Evolutionary conservation across 495 filamentous ascomycete genomes (phyloP), one percentile per base, ranked within the genome.

Genomic region (Penicillium ucsense): DNA sequence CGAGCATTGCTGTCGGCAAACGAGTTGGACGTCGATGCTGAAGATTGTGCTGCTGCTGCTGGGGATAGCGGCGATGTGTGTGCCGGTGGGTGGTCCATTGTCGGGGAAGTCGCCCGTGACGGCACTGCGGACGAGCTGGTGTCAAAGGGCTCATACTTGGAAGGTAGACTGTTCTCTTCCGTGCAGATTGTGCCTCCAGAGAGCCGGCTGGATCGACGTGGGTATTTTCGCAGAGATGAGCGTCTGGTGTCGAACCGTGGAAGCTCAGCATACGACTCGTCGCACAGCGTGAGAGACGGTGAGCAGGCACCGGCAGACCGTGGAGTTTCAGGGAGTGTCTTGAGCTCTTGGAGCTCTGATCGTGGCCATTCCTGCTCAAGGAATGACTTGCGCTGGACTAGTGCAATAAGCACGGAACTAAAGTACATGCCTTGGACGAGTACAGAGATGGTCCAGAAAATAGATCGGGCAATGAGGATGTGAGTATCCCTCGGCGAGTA

Each of bases 171-270:
- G 36, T 55, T 51, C 20, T 20, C 20, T 8, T 56, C 55, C n/a
- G 58, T 55, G 38, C 58, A 59, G 3, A 72, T 40, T 20, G 66
- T 71, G 35, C 52, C 54, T 2, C 62, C 66, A 2, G 68, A 72
- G 45, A 63, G 65, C 1, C 68, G 65, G 36, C 59, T 61, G 4
- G 65, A 67, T 3, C 54, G 53, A 12, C 56, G 62, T 4, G 68
- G 64, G 27, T 52, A 59, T 38, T 62, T 56, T 38, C 62, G 57
- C 6, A 61, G 53, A 4, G 55, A 58, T 4, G 50, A 46, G 35
- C 55, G 37, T 37, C 56, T 50, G 2, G 57, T 55, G 10, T 61
- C 55, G 33, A 61, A 59, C 11, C 38, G 46, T 38, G 31, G 30
- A 12, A 55, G 20, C 8, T 52, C 51, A 0, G 56, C 34, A 8